These are phyloP conservation scores for Cichorium intybus DNA, from an alignment of 140 eudicot genomes.

Conservation along the genomic window DNA sequence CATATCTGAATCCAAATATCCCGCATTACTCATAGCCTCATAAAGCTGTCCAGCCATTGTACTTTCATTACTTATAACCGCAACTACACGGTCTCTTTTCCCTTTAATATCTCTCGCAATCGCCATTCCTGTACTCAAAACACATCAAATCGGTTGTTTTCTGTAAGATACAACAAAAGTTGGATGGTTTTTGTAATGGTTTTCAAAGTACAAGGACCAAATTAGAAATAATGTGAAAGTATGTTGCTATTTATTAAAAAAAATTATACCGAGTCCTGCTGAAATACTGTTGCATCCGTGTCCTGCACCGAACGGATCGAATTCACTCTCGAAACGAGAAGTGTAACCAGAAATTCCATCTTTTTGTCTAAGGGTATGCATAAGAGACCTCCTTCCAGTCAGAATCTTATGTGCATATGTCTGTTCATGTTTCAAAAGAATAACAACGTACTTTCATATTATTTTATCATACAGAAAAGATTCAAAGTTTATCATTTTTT, in stretches of 20 bases:
- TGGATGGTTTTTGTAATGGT: not conserved
- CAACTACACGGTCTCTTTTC: slow-evolving; percentile 71
- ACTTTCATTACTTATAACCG: slow-evolving; percentile 79
- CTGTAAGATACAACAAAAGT: not conserved
- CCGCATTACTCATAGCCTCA: slow-evolving; percentile 99
- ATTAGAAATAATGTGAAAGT: not conserved
- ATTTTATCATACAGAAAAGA: not conserved
- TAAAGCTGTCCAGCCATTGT: slow-evolving; percentile 86
- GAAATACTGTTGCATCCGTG: slow-evolving; percentile 99
- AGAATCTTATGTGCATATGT: slow-evolving; percentile 87
- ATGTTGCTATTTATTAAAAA: not conserved
- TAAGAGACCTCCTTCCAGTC: slow-evolving; percentile 75
- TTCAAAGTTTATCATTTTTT: not conserved
- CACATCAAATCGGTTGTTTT: not conserved
- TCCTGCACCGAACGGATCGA: slow-evolving; percentile 82
- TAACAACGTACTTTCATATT: not conserved
- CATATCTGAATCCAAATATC: slow-evolving; percentile 86
- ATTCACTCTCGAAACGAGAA: slow-evolving; percentile 63
- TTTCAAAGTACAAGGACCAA: not conserved
- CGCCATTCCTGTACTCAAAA: slow-evolving; percentile 67
- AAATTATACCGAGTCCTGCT: slow-evolving; percentile 83
- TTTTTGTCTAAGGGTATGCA: slow-evolving; percentile 49
- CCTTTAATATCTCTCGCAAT: slow-evolving; percentile 92
- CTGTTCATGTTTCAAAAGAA: slow-evolving; percentile 39
- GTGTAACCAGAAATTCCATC: slow-evolving; percentile 57